Evolutionary conservation across 768 basidiomycete species (phyloP), one percentile per base, ranked within the genome.

Genomic region (Lactifluus piperatus): DNA sequence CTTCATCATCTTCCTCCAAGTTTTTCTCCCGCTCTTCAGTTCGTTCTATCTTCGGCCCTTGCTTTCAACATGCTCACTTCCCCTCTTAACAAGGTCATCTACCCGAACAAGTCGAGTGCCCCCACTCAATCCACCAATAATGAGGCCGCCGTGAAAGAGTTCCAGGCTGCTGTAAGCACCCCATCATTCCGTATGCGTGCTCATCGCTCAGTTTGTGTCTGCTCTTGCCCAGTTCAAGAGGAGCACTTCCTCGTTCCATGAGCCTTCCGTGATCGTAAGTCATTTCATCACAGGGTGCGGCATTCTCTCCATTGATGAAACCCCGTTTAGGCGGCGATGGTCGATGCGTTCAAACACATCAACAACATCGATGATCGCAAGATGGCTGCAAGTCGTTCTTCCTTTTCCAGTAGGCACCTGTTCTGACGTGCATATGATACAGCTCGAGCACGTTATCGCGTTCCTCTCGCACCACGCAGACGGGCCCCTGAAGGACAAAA

Each of bases 281-380:
- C 5, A 4, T 10, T 16, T 7, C 3, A 16, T 30, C 43, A 22
- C 9, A 1, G 1, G 6, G 13, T 1, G 1, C 18, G 11, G 5
- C 16, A 2, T 26, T 4, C 4, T 24, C 22, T 16, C 39, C 3
- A 34, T 34, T 7, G 39, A 11, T 24, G 32, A 7, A 51, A 7
- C 4, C 9, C 11, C 46, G 7, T 48, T 13, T 49, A 90, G 88
- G 69, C 81, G 5, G 75, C 84, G 3, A 70, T 81, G 8, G 70
- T 86, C n/a, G 87, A 91, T 66, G 70, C 75, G 2, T 66, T 90
- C 43, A 74, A 74, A 36, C 78, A 91, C 67, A 72, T 74, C 11
- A 82, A 82, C 51, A 74, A 80, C 8, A 73, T 91, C 22, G 86
- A 93, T 71, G 90, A 93, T 66, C 78, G 90, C 53, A 86, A 89